These are phyloP conservation scores for Lantana camara DNA, from an alignment of 257 asterid genomes.

Conservation along the genomic window DNA sequence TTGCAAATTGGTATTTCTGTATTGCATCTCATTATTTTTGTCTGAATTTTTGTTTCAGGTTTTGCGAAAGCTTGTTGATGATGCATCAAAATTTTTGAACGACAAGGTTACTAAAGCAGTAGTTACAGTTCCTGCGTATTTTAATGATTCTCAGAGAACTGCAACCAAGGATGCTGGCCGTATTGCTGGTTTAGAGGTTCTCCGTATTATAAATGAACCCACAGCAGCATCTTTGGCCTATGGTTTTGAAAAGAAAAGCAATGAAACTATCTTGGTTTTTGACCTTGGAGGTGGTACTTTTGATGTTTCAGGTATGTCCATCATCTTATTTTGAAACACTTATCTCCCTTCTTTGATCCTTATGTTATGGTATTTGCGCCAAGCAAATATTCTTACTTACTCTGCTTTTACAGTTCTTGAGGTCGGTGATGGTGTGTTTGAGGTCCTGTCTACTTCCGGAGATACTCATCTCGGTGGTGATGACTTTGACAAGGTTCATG, in stretches of 20 bases:
- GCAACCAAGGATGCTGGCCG: constrained; percentile 96
- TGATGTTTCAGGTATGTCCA: constrained; percentile 77
- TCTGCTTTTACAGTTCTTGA: constrained; percentile 67
- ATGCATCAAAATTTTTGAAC: constrained; percentile 86
- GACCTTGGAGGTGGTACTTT: constrained; percentile 95
- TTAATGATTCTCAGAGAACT: constrained; percentile 92
- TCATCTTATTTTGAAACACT: not conserved
- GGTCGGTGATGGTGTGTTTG: constrained; percentile 97
- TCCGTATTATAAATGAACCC: constrained; percentile 84
- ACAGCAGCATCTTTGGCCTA: constrained; percentile 94
- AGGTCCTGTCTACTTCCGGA: constrained; percentile 94
- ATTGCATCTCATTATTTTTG: not conserved
- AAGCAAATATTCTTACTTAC: not conserved
- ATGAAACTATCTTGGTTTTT: constrained; percentile 85
- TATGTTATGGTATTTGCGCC: constrained; percentile 2
- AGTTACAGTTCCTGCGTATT: constrained; percentile 94
- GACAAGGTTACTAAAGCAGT: constrained; percentile 94
- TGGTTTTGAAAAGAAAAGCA: constrained; percentile 86
- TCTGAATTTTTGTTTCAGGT: constrained; percentile 53
- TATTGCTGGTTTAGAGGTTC: constrained; percentile 92
- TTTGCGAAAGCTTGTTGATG: constrained; percentile 93
- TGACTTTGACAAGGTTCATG: constrained; percentile 85
- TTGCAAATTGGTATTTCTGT: not conserved
- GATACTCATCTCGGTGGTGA: constrained; percentile 99
- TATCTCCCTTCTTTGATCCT: not conserved